Evolutionary conservation across 2,329 filamentous ascomycete genomes (phyloP).

Genomic region (Sporothrix luriei): DNA sequence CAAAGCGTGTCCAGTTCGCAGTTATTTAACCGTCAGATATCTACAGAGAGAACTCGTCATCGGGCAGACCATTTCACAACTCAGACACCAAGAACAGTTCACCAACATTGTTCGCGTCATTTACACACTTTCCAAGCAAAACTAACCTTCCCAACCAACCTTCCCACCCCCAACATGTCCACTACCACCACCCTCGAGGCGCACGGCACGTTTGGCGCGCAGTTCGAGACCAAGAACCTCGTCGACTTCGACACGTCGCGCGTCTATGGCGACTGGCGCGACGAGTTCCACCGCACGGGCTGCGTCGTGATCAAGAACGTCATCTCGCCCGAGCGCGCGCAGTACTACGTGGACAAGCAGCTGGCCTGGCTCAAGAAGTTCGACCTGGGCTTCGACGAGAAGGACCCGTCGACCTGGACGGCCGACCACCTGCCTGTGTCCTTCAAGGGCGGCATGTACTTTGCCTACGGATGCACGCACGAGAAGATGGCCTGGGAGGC

Average conservation of each 20-base stretch:
- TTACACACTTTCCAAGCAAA: background rate
- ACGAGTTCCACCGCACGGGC: conserved; percentile 44
- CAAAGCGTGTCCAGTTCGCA: no score
- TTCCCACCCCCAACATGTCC: background rate
- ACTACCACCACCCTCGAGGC: background rate
- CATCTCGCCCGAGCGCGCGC: conserved; percentile 46
- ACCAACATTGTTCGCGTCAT: background rate
- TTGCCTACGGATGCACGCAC: conserved; percentile 42
- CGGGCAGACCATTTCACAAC: no score
- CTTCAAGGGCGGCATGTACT: conserved; percentile 38
- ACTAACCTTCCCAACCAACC: background rate
- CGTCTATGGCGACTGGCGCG: conserved; percentile 39
- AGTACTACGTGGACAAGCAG: conserved; percentile 41
- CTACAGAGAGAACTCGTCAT: background rate
- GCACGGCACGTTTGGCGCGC: background rate
- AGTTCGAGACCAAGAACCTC: conserved; percentile 7
- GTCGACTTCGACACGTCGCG: conserved; percentile 14
- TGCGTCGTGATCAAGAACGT: conserved; percentile 52
- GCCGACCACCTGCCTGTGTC: conserved; percentile 40
- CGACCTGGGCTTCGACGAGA: conserved; percentile 33
- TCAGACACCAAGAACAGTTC: background rate
- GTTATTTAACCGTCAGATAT: background rate
- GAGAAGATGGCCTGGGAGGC: conserved; percentile 48
- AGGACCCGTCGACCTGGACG: conserved; percentile 44
- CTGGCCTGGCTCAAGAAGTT: conserved; percentile 37